Evolutionary conservation across 352 stramenopile species (phyloP).

Genomic region (Globisporangium cylindrosporum): DNA sequence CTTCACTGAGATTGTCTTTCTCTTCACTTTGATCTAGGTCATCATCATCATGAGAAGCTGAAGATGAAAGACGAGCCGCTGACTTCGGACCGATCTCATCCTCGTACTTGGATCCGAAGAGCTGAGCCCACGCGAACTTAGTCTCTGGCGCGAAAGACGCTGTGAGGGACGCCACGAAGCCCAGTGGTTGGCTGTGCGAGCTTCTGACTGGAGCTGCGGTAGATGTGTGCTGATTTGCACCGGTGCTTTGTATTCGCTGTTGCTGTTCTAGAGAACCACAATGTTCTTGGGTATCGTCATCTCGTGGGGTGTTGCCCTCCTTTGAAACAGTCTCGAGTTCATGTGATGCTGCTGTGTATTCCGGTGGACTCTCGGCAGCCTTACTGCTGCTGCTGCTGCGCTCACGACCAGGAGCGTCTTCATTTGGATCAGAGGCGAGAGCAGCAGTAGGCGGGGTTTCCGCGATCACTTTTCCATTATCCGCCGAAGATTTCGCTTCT

Average conservation of each 20-base stretch:
- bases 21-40: background rate
- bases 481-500: background rate
- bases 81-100: constrained; percentile 20
- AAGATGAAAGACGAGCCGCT: background rate
- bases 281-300: background rate
- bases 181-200: background rate
- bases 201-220: background rate
- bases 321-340: background rate
- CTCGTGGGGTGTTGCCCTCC: background rate
- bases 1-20: background rate
- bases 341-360: background rate
- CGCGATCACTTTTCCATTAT: background rate
- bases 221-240: background rate
- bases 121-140: constrained; percentile 39
- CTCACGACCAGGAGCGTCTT: background rate
- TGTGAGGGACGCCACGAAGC: constrained; percentile 21
- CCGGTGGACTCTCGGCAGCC: background rate
- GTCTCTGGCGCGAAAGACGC: constrained; percentile 37
- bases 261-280: background rate
- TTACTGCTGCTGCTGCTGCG: background rate
- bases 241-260: background rate
- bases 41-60: background rate
- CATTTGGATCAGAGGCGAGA: no score
- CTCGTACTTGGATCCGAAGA: constrained; percentile 62
- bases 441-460: background rate